Conservation (phyloP, 805 yeast genomes). For the Nakazawaea siamensis region DNA sequence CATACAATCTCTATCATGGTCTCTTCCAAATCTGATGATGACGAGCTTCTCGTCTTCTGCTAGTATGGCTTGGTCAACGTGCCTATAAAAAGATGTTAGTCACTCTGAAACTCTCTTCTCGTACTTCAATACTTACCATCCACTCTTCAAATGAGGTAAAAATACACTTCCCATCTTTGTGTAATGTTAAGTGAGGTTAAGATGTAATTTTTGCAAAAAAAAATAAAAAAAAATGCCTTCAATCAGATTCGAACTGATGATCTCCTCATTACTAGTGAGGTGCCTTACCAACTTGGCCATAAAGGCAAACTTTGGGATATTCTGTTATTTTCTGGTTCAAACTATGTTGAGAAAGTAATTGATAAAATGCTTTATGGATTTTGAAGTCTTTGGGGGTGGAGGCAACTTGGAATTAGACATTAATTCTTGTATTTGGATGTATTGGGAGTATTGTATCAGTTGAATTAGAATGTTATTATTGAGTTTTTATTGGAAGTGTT, state of each 20-base stretch:
- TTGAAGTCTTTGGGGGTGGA: too few species aligned
- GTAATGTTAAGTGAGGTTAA: not conserved
- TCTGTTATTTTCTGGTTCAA: too few species aligned
- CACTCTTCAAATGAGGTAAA: conserved; percentile 71
- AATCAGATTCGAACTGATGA: conserved; percentile 12
- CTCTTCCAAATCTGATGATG: conserved; percentile 82
- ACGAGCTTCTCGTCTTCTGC: conserved; percentile 86
- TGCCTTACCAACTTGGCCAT: conserved; percentile 13
- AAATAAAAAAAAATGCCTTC: conserved; percentile 9
- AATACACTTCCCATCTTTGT: conserved; percentile 67
- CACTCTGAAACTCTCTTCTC: not conserved
- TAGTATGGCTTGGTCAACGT: conserved; percentile 94
- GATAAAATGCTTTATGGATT: too few species aligned
- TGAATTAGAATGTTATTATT: too few species aligned
- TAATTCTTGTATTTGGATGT: too few species aligned
- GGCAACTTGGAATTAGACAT: too few species aligned
- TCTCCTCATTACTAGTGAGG: conserved; percentile 13
- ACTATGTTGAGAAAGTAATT: too few species aligned
- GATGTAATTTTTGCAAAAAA: not conserved
- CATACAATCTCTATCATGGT: conserved; percentile 71
- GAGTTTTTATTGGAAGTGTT: too few species aligned
- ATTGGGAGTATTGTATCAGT: too few species aligned
- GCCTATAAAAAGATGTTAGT: conserved; percentile 32
- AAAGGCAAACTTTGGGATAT: conserved; percentile 8
- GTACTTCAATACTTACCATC: conserved; percentile 44